Evolutionary conservation across 352 stramenopile species (phyloP).

Genomic region (Pythium insidiosum): DNA sequence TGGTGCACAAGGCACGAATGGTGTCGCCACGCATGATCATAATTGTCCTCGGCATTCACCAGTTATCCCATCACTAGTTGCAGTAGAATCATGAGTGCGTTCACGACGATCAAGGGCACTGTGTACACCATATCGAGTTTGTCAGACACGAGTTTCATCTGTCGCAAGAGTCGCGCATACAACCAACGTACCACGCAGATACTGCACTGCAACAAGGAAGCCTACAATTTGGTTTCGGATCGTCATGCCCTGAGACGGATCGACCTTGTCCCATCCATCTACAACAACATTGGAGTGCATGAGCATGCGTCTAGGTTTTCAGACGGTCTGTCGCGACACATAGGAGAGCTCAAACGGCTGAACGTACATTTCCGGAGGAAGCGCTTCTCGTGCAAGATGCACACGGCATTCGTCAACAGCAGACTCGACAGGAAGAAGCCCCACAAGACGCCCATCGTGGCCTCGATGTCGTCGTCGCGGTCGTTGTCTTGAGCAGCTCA

Average conservation of each 20-base stretch:
- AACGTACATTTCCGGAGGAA: conserved; percentile 80
- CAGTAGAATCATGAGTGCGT: conserved; percentile 72
- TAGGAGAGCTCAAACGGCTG: no score
- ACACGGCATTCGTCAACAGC: conserved; percentile 80
- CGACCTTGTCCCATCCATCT: conserved; percentile 83
- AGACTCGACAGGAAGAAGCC: conserved; percentile 85
- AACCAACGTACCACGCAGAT: conserved; percentile 59
- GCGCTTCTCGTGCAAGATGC: conserved; percentile 84
- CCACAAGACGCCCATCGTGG: conserved; percentile 76
- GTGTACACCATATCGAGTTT: background rate
- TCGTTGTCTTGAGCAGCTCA: no score
- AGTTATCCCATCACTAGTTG: conserved; percentile 67
- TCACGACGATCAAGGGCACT: conserved; percentile 82
- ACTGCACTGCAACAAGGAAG: conserved; percentile 80
- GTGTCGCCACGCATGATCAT: no score
- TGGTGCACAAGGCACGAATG: no score
- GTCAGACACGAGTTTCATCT: conserved; percentile 3
- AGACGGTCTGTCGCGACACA: no score
- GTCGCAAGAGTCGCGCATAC: background rate
- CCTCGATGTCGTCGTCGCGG: background rate
- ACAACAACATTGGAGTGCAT: no score
- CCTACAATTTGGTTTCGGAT: conserved; percentile 86
- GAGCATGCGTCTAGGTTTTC: no score
- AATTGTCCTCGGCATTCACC: no score
- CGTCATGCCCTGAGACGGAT: conserved; percentile 71